Evolutionary conservation across 495 filamentous ascomycete genomes (phyloP), one percentile per base, ranked within the genome.

Genomic region (Emericellopsis terricola): DNA sequence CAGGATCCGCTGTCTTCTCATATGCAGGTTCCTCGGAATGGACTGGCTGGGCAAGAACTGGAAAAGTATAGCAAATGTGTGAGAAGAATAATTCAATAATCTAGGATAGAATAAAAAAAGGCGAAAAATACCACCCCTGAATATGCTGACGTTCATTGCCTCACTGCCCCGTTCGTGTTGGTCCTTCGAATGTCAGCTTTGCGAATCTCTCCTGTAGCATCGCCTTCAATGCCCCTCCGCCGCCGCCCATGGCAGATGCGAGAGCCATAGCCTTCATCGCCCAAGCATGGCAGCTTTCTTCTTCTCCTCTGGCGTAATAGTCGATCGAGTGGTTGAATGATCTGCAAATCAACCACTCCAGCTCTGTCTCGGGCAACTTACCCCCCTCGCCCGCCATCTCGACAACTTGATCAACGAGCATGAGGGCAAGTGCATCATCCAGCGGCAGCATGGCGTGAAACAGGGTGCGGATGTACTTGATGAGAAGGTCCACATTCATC

Each of bases 301-400:
- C 67, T 31, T 74, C 61, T 0, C 56, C 55, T 3, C 43, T 47
- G 10, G 69, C 56, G 39, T 79, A 85, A 28, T 76, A 69, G 39
- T 89, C 81, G 15, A 85, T 64, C 0, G 76, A 76, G 28, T 64
- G 69, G 41, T 91, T 91, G 59, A 89, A 93, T 0, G 75, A 53
- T 2, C 65, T 71, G 0, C 69, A 69, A 1, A 74, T 73, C 19
- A 94, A 67, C 76, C 79, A 86, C 42, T 79, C 71, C 2, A 93
- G 55, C 41, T 94, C 85, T 5, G 69, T 65, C 8, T 52, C 38
- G 3, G 81, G 81, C 45, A 82, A 91, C 2, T 46, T 8, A 34
- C 1, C 29, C 13, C 59, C 42, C 16, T 62, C 51, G 17, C 56
- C 48, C 0, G 65, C 68, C 17, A 69, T 55, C 18, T 49, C 45